Evolutionary conservation across 73 alveolate species (phyloP).

Genomic region (Symbiodinium pilosum): DNA sequence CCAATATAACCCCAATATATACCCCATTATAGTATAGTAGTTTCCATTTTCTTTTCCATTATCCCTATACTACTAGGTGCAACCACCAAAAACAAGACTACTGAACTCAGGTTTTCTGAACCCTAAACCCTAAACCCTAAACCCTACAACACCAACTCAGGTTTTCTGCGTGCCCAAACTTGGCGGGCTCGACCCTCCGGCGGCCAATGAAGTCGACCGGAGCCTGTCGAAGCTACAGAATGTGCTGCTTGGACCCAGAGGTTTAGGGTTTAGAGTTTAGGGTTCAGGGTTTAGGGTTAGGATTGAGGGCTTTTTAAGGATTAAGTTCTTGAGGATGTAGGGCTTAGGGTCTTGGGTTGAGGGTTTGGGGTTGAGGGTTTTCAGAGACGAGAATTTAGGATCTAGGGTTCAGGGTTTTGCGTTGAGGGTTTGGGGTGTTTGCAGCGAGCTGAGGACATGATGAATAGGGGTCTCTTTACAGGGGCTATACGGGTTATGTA

Average conservation of each 20-base stretch:
- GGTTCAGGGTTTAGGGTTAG: neutral
- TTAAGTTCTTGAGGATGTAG: neutral
- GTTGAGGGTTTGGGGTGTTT: neutral
- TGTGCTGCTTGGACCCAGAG: neutral
- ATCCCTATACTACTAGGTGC: too few relatives aligned
- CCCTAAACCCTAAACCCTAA: too few relatives aligned
- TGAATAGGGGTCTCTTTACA: too few relatives aligned
- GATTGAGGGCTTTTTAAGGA: too few relatives aligned
- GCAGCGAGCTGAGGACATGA: too few relatives aligned
- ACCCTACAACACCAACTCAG: neutral
- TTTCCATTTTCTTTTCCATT: too few relatives aligned
- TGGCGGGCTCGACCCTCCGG: slow-evolving; percentile 88
- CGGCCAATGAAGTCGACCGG: slow-evolving; percentile 85
- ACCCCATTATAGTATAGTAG: too few relatives aligned
- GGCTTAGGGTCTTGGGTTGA: neutral
- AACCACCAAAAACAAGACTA: too few relatives aligned
- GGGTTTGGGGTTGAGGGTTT: neutral
- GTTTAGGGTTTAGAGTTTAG: neutral
- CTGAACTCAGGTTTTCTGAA: too few relatives aligned
- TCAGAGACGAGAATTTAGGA: neutral
- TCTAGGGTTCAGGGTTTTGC: neutral
- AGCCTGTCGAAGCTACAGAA: slow-evolving; percentile 51
- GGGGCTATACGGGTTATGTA: too few relatives aligned
- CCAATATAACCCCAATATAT: too few relatives aligned
- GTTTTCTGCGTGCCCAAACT: slow-evolving; percentile 67